A percentile compares a stretch with the other conserved stretches of the same genome.
Conservation (phyloP, 768 basidiomycete species). For the Dacryopinax spathularia region DNA sequence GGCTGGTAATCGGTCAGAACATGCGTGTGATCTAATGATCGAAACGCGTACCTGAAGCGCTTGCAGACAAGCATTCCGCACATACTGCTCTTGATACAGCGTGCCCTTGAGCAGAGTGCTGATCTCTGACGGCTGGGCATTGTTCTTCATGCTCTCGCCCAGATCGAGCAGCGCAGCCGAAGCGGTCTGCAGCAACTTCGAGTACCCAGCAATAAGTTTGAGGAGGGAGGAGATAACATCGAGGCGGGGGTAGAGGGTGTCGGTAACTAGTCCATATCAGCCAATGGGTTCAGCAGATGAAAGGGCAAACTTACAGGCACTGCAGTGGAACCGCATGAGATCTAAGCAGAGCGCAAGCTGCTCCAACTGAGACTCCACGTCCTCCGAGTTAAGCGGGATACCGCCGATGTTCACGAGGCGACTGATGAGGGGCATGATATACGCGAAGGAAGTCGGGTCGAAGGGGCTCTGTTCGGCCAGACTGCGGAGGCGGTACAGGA, state of each 20-base stretch:
- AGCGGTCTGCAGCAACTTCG: constrained; percentile 69
- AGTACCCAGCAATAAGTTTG: constrained; percentile 58
- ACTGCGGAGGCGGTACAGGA: constrained; percentile 69
- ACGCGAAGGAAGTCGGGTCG: constrained; percentile 74
- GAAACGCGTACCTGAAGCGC: constrained; percentile 54
- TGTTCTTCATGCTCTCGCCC: constrained; percentile 60
- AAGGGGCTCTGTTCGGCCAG: constrained; percentile 70
- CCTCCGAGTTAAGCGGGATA: constrained; percentile 41
- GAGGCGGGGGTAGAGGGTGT: constrained; percentile 58
- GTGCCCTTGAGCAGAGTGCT: constrained; percentile 54
- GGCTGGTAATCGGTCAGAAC: constrained; percentile 36
- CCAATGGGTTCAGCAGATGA: constrained; percentile 32
- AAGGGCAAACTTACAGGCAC: constrained; percentile 21
- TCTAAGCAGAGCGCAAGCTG: constrained; percentile 64
- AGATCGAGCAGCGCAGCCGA: constrained; percentile 67
- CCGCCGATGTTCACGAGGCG: constrained; percentile 59
- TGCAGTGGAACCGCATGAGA: constrained; percentile 47
- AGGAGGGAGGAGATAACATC: constrained; percentile 55
- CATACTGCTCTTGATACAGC: constrained; percentile 73
- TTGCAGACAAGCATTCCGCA: constrained; percentile 79
- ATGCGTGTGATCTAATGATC: background rate
- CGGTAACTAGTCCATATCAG: constrained; percentile 41
- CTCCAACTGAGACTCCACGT: constrained; percentile 55
- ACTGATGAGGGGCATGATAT: constrained; percentile 58
- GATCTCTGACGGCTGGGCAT: constrained; percentile 49